Percentiles rank a stretch among this genome's conserved stretches.
phyloP scores from a whole-genome alignment of 805 yeast species.

The Saccharomyces eubayanus region DNA sequence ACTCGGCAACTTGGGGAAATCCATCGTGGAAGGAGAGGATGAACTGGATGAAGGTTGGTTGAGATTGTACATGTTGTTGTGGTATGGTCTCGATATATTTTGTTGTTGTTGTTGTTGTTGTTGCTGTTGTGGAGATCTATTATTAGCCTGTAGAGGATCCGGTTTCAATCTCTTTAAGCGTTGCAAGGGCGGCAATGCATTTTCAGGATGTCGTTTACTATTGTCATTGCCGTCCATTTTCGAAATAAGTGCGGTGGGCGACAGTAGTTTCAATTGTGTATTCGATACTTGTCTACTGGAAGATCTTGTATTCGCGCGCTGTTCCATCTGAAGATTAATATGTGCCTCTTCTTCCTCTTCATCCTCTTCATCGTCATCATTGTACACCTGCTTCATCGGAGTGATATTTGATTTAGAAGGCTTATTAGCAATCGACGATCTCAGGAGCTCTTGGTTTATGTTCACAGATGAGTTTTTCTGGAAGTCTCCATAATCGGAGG shows the following conservation, averaged over 20 bases:
- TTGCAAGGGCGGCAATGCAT: background rate
- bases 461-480: slow-evolving; percentile 21
- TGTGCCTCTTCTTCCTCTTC: slow-evolving; percentile 3
- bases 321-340: slow-evolving; percentile 8
- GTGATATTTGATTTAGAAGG: background rate
- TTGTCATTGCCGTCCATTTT: background rate
- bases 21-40: background rate
- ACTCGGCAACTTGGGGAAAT: background rate
- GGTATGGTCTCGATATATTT: slow-evolving; percentile 3
- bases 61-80: background rate
- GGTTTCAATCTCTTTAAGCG: background rate
- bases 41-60: background rate
- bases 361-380: slow-evolving; percentile 1
- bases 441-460: slow-evolving; percentile 2
- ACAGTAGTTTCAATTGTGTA: background rate
- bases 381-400: background rate
- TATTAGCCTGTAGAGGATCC: slow-evolving; percentile 1
- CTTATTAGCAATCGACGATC: slow-evolving; percentile 4
- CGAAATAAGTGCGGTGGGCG: background rate
- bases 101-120: slow-evolving; percentile 6
- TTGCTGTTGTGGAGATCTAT: background rate
- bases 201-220: background rate
- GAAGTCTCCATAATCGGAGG: slow-evolving; percentile 59
- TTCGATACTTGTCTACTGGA: background rate
- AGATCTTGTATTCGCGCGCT: background rate